phyloP scores from a whole-genome alignment of 345 rosid species.

The Carallia brachiata region DNA sequence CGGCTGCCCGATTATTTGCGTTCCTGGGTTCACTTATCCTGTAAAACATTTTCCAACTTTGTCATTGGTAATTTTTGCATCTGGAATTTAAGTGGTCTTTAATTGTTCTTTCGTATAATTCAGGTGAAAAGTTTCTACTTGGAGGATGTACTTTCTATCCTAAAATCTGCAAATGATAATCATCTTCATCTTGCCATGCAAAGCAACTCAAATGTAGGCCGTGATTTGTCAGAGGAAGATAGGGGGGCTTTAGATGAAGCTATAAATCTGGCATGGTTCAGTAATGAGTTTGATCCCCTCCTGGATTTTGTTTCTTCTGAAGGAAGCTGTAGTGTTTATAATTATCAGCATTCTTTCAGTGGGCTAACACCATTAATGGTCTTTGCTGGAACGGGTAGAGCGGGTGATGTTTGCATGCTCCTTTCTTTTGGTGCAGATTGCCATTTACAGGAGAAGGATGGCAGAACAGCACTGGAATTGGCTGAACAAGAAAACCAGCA shows the following conservation, averaged over 20 bases:
- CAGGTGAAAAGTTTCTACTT: slow-evolving; percentile 73
- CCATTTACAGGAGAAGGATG: slow-evolving; percentile 52
- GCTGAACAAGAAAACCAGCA: slow-evolving; percentile 65
- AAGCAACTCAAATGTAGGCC: slow-evolving; percentile 31
- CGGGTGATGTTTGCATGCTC: slow-evolving; percentile 76
- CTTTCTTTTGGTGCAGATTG: slow-evolving; percentile 74
- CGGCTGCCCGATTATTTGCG: slow-evolving; percentile 81
- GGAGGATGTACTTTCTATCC: slow-evolving; percentile 78
- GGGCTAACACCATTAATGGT: slow-evolving; percentile 85
- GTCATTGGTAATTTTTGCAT: slow-evolving; percentile 6
- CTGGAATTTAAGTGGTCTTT: slow-evolving; percentile 18
- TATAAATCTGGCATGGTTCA: slow-evolving; percentile 70
- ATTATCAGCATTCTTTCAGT: slow-evolving; percentile 70
- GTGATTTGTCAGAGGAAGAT: slow-evolving; percentile 60
- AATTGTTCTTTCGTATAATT: slow-evolving; percentile 19
- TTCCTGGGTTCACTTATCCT: slow-evolving; percentile 92
- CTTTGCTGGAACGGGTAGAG: slow-evolving; percentile 84
- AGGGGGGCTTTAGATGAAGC: slow-evolving; percentile 76
- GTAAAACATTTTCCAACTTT: slow-evolving; percentile 41
- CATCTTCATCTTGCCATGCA: slow-evolving; percentile 46
- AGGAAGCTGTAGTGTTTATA: slow-evolving; percentile 49
- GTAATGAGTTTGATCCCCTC: slow-evolving; percentile 78
- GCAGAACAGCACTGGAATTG: slow-evolving; percentile 58
- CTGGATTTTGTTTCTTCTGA: slow-evolving; percentile 67
- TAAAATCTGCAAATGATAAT: slow-evolving; percentile 54